Percentiles rank a stretch among this genome's conserved stretches.
phyloP scores from a whole-genome alignment of 2,329 filamentous ascomycete species.

The Trichoderma sp. region DNA sequence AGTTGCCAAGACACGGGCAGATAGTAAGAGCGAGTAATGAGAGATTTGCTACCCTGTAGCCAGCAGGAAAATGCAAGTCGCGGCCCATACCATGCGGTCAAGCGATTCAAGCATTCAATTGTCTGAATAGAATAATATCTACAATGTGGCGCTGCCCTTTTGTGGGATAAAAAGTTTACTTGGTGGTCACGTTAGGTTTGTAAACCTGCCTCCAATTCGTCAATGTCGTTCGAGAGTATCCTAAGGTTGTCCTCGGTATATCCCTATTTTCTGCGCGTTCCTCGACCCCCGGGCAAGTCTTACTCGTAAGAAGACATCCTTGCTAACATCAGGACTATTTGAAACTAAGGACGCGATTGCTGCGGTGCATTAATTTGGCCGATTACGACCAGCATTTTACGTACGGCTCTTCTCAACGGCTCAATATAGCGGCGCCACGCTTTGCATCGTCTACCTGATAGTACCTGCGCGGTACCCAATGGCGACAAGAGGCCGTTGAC shows the following conservation, averaged over 20 bases:
- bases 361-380: background rate
- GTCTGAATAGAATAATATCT: background rate
- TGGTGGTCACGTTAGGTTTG: background rate
- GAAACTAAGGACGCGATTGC: background rate
- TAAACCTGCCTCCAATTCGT: background rate
- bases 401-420: background rate
- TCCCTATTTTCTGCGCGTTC: background rate
- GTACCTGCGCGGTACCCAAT: background rate
- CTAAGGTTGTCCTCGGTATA: background rate
- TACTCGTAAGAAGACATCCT: background rate
- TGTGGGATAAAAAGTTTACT: background rate
- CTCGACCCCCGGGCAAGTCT: background rate
- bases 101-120: background rate
- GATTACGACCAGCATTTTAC: background rate
- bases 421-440: background rate
- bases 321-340: background rate
- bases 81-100: background rate
- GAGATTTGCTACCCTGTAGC: background rate
- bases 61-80: background rate
- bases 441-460: background rate
- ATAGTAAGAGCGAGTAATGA: background rate
- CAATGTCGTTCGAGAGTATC: background rate
- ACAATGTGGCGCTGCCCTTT: background rate
- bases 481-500: background rate
- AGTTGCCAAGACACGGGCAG: background rate